A percentile compares a stretch with the other conserved stretches of the same genome.
Conservation (phyloP, 805 yeast species). For the Grigorovia humatica region DNA sequence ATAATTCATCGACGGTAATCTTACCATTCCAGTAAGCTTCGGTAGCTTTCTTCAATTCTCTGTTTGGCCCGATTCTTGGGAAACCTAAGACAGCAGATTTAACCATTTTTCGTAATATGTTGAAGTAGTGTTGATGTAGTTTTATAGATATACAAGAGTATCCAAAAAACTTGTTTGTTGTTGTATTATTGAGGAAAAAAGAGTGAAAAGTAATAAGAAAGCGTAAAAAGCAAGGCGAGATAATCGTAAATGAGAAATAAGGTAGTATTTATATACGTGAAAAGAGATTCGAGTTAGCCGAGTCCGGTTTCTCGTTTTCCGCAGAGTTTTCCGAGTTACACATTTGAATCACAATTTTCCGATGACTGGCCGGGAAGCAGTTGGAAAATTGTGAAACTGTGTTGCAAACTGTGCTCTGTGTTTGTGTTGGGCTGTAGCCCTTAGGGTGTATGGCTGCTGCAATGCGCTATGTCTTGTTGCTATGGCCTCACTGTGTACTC, state of each 20-base stretch:
- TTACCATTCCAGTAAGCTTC: conserved; percentile 99
- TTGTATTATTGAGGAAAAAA: neutral
- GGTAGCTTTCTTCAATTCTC: conserved; percentile 98
- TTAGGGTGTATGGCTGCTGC: too few relatives aligned
- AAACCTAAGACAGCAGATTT: conserved; percentile 96
- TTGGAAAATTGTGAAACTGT: neutral
- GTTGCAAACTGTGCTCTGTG: neutral
- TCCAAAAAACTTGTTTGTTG: neutral
- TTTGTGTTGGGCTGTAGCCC: too few relatives aligned
- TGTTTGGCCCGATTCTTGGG: conserved; percentile 99
- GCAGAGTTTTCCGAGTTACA: neutral
- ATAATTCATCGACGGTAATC: conserved; percentile 73
- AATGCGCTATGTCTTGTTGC: too few relatives aligned
- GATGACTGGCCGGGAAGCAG: neutral
- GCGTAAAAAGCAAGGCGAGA: neutral
- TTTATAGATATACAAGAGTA: neutral
- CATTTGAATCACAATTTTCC: neutral
- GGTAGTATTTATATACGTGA: neutral
- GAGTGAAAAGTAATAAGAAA: neutral
- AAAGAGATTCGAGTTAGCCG: neutral
- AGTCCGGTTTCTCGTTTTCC: neutral
- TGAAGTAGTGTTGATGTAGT: neutral
- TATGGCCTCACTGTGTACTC: too few relatives aligned
- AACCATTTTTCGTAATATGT: conserved; percentile 51
- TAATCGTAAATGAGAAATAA: neutral